Conservation (phyloP, 495 filamentous ascomycete genomes). For the Tuber borchii region DNA sequence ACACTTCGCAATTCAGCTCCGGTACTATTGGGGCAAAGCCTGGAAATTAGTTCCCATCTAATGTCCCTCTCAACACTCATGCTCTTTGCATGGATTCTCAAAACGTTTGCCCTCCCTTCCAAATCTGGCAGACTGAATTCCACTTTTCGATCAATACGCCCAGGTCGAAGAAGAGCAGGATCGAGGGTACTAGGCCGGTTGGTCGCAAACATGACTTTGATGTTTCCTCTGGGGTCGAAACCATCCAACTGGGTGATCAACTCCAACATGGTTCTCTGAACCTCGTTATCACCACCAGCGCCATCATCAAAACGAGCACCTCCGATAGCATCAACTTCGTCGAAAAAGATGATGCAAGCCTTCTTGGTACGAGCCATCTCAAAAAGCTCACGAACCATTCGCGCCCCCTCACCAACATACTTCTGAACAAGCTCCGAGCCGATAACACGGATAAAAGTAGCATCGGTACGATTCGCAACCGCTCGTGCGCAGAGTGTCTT, state of each 20-base stretch:
- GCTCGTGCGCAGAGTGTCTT: slow-evolving; percentile 97
- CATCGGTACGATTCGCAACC: slow-evolving; percentile 94
- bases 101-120: slow-evolving; percentile 92
- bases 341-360: slow-evolving; percentile 99
- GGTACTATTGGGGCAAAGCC: slow-evolving; percentile 93
- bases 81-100: slow-evolving; percentile 97
- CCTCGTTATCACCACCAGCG: slow-evolving; percentile 95
- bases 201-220: slow-evolving; percentile 99
- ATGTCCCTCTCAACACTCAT: slow-evolving; percentile 99
- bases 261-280: slow-evolving; percentile 98
- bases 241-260: slow-evolving; percentile 97
- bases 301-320: slow-evolving; percentile 98
- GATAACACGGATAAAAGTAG: slow-evolving; percentile 97
- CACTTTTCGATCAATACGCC: slow-evolving; percentile 97
- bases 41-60: slow-evolving; percentile 94
- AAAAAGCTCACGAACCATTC: slow-evolving; percentile 97
- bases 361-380: slow-evolving; percentile 99
- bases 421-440: slow-evolving; percentile 96
- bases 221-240: slow-evolving; percentile 95
- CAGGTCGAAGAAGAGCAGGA: slow-evolving; percentile 91
- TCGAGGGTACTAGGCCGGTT: slow-evolving; percentile 94
- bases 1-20: slow-evolving; percentile 73
- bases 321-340: slow-evolving; percentile 96
- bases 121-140: slow-evolving; percentile 96
- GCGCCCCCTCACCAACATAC: slow-evolving; percentile 93